Evolutionary conservation across 768 basidiomycete genomes (phyloP), one percentile per base, ranked within the genome.

Genomic region (Podaxis carcinomalis): DNA sequence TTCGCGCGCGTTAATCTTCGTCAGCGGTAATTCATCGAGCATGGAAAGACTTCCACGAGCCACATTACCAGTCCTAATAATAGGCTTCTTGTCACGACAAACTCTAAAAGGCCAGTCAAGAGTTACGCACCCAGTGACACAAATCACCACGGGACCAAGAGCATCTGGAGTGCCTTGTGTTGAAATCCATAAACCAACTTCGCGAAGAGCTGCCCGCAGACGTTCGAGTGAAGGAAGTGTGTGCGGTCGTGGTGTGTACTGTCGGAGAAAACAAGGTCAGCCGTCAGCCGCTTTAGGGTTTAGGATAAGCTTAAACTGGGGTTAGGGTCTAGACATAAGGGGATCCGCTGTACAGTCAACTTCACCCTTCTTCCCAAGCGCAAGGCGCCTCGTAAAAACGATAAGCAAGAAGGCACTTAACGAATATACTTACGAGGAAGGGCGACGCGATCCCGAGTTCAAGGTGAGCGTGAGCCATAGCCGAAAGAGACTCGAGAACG

Each of bases 171-270:
- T 87, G 1, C 88, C 88, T 40, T 83, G 75, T 37, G 74, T 67
- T 3, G 72, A 66, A 10, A 95, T 87, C 19, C 75, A 74, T 1
- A 75, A 68, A 0, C 90, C 90, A 23, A 90, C 82, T 5, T 77
- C 72, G 40, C 79, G 77, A 47, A 95, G 73, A 5, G 85, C 73
- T 2, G 69, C 66, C 6, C 83, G 84, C 44, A 92, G 69, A 37
- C 72, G 68, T 14, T 82, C 40, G 2, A 94, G 73, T 5, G 84
- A 81, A 0, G 84, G 81, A 35, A 87, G 82, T 0, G 87, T 89
- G 62, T 93, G 89, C 4, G 92, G 93, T 14, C 93, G 83, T 0
- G 90, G 90, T 0, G 92, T 88, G 65, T 88, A 84, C 89, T 91
- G 65, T 27, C 5, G 13, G 27, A 51, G 16, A 59, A 35, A 10